These are phyloP conservation scores for Yamadazyma laniorum DNA, from an alignment of 805 yeast species.

Conservation along the genomic window DNA sequence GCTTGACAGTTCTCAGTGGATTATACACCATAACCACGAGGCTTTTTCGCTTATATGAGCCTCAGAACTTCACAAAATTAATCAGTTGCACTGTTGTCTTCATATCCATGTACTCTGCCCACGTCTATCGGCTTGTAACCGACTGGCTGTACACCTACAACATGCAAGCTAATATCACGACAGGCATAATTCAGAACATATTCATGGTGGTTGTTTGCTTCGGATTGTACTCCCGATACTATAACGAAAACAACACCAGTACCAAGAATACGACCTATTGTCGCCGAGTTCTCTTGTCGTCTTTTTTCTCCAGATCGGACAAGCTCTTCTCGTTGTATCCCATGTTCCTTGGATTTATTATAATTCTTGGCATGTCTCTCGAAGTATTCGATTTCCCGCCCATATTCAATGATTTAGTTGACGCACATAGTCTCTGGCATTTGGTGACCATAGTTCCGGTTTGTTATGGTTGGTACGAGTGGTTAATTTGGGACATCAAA, in stretches of 20 bases:
- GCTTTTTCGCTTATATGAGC: constrained; percentile 54
- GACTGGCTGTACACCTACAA: constrained; percentile 93
- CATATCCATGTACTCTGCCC: constrained; percentile 53
- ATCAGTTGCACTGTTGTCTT: constrained; percentile 41
- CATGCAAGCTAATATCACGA: constrained; percentile 81
- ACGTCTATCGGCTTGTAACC: constrained; percentile 59
- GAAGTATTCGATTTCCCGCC: constrained; percentile 91
- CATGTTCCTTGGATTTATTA: constrained; percentile 35
- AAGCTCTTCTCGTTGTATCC: constrained; percentile 42
- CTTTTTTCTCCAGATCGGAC: constrained; percentile 33
- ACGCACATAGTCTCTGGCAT: constrained; percentile 97
- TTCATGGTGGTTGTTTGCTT: constrained; percentile 30
- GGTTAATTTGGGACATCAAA: constrained; percentile 43
- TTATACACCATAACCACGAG: constrained; percentile 68
- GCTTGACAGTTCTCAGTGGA: constrained; percentile 79
- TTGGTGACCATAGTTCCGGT: constrained; percentile 63
- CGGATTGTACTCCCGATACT: constrained; percentile 31
- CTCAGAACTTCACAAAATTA: constrained; percentile 23
- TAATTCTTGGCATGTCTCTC: constrained; percentile 76
- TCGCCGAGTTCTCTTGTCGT: constrained; percentile 24
- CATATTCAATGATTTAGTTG: constrained; percentile 55
- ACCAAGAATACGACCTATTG: constrained; percentile 30
- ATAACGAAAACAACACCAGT: constrained; percentile 13
- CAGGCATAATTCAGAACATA: constrained; percentile 75
- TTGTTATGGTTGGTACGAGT: constrained; percentile 43